Evolutionary conservation across 805 yeast genomes (phyloP), one percentile per base, ranked within the genome.

Genomic region (Lipomyces anomalus): DNA sequence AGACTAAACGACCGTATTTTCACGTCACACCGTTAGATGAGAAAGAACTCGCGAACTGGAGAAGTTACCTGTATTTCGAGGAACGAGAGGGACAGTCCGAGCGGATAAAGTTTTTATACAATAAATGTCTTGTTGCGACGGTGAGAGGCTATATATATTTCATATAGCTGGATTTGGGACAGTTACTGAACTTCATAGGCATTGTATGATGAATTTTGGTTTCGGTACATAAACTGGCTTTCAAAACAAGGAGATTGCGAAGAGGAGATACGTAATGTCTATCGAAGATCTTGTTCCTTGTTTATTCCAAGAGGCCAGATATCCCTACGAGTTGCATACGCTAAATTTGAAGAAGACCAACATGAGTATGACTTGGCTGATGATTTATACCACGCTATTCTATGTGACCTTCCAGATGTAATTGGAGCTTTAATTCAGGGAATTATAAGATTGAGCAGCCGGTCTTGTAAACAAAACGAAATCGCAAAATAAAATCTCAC

Each of bases 121-220:
- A 84, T 60, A 70, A 96, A 46, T 77, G 86, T 16, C 65, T 90
- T 7, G 67, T 84, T 1, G 85, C 94, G 13, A 50, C 55, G 5
- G 52, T 47, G 38, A 29, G 52, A 37, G 18, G 16, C 22, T 6
- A 13, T 7, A 32, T 13, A 13, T 11, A 22, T 4, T 18, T n/a
- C 16, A 13, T 11, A 3, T 4, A 17, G 24, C 38, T n/a, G n/a
- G 23, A n/a, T 6, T 11, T 9, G 23, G n/a, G 17, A 16, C 3
- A 18, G 9, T 28, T 7, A 2, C 32, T 36, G 16, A 21, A 29
- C 0, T 50, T 57, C 5, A 56, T 61, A 47, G 53, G 83, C 88
- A 34, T 64, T 65, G 18, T 67, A 72, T 38, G 78, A 76, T 26
- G 67, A 67, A 13, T 60, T 86, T 17, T 90, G 97, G 97, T 57